Evolutionary conservation across 2,329 filamentous ascomycete genomes (phyloP).

Genomic region (Fusarium equiseti): DNA sequence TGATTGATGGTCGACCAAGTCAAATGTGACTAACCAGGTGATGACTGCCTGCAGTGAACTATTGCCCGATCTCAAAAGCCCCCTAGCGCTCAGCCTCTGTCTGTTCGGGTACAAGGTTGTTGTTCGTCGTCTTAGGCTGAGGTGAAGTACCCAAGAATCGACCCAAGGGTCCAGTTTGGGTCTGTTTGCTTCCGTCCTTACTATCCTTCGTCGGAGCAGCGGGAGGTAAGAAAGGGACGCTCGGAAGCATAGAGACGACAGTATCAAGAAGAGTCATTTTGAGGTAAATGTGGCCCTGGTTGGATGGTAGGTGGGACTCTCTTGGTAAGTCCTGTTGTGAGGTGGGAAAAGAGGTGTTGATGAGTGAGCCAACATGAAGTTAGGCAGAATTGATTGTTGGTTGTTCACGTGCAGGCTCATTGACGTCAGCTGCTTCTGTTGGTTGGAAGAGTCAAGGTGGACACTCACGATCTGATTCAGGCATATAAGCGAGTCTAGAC

Average conservation of each 20-base stretch:
- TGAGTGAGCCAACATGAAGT: neutral
- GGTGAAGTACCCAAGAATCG: neutral
- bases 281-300: too few species aligned
- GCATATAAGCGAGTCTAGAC: neutral
- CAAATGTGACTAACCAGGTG: too few species aligned
- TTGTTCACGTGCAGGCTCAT: neutral
- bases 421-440: neutral
- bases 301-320: too few species aligned
- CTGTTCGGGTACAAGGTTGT: too few species aligned
- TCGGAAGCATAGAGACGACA: neutral
- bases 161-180: neutral
- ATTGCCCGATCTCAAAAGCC: too few species aligned
- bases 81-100: neutral
- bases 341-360: neutral
- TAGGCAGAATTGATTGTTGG: neutral
- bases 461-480: too few species aligned
- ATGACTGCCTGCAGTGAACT: too few species aligned
- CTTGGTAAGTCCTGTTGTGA: too few species aligned
- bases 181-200: neutral
- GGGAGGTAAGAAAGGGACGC: neutral
- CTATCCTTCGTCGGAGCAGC: accelerated
- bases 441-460: neutral
- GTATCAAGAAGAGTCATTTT: conserved; percentile 9
- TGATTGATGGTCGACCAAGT: too few species aligned
- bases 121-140: too few species aligned